Conservation (phyloP, 1,139 yeast species). For the Diutina sp. region DNA sequence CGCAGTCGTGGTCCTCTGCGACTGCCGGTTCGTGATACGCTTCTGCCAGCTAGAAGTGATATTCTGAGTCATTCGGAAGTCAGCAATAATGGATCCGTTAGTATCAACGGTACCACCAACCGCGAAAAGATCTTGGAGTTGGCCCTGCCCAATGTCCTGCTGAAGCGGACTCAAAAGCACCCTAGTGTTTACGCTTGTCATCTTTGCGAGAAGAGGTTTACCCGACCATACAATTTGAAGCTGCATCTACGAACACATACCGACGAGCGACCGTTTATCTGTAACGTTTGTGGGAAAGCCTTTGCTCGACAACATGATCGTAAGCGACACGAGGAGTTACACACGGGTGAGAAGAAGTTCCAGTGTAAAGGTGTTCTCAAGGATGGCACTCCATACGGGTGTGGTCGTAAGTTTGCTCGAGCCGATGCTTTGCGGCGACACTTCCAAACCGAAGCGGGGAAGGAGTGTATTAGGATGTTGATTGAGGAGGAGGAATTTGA, state of each 20-base stretch:
- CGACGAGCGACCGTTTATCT: slow-evolving; percentile 81
- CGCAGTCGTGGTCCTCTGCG: not conserved
- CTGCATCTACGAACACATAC: slow-evolving; percentile 91
- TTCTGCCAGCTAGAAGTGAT: not conserved
- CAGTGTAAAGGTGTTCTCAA: slow-evolving; percentile 68
- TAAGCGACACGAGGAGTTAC: slow-evolving; percentile 87
- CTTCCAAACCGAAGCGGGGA: slow-evolving; percentile 89
- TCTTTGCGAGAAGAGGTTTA: slow-evolving; percentile 74
- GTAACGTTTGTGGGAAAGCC: slow-evolving; percentile 82
- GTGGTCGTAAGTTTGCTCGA: slow-evolving; percentile 86
- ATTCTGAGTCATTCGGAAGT: not conserved
- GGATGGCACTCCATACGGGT: slow-evolving; percentile 70
- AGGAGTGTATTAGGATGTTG: slow-evolving; percentile 63
- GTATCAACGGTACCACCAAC: slow-evolving; percentile 9
- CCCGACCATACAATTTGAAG: slow-evolving; percentile 84
- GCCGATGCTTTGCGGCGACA: slow-evolving; percentile 94
- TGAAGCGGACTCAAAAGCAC: slow-evolving; percentile 55
- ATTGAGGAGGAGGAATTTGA: slow-evolving; percentile 53
- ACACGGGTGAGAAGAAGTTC: slow-evolving; percentile 80
- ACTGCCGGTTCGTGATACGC: not conserved
- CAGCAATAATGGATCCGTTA: not conserved
- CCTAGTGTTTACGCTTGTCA: slow-evolving; percentile 77
- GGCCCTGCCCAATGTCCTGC: slow-evolving; percentile 37
- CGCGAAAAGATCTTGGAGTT: slow-evolving; percentile 53
- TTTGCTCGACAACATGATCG: slow-evolving; percentile 95